Base-by-base conservation (phyloP, 768 basidiomycete genomes). In the Panus rudis region DNA sequence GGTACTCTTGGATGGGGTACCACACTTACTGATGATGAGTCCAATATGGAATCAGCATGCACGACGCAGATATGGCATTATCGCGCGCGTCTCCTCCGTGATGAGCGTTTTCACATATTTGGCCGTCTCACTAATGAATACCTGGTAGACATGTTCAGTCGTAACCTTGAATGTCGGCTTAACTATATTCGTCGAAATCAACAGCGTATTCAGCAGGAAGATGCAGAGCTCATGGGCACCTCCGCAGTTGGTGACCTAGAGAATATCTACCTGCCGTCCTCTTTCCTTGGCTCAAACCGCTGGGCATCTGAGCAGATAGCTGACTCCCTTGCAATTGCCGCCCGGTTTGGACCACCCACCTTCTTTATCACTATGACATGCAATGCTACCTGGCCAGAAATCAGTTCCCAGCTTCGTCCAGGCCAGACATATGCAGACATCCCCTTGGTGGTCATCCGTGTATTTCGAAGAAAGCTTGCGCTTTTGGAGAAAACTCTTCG, bases 321-420 rank as follows among this genome's bases (percentile, higher is more conserved):
- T 1, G 68, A 71, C 49, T 59, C 61, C 0, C 48, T 70, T 1
- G 61, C 64, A 0, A 55, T 71, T 37, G 66, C 64, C 0, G 47
- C 53, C 1, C 42, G 48, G 1, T 49, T 32, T 23, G 66, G 64
- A 0, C 37, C 42, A 6, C 66, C 64, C 0, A 63, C 60, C 1
- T 63, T 67, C 30, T 69, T 69, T 43, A 49, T 66, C 27, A 69
- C 68, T 0, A 66, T 68, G 60, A 69, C 66, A 0, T 69, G 65
- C 57, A 69, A 69, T 42, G 57, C 63, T 1, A 48, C 59, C 0
- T 71, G 69, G 69, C 63, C 63, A 2, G 68, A 71, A 53, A 65
- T 71, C 8, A 33, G 28, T 0, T 39, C 39, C 2, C 55, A 56
- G 23, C 52, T 68, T 0, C 46, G 45, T 0, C 58, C 60, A 2